Evolutionary conservation across 2,329 filamentous ascomycete species (phyloP).

Genomic region (Cladophialophora bantiana): DNA sequence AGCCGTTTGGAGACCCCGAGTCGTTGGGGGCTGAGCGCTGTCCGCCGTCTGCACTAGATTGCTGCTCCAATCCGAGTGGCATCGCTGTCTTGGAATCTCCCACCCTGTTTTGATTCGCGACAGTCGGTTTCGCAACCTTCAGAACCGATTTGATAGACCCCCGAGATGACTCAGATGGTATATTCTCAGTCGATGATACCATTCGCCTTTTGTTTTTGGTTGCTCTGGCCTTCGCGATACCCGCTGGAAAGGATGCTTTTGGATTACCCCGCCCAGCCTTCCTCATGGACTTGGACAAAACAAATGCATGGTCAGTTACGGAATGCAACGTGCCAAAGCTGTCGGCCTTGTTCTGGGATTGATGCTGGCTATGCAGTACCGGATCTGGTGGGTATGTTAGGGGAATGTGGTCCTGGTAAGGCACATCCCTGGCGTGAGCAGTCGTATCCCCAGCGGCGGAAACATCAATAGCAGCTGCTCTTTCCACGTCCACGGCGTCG

Average conservation of each 20-base stretch:
- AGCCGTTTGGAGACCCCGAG: neutral
- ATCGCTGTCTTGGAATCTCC: slow-evolving; percentile 3
- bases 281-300: neutral
- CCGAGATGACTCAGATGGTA: slow-evolving; percentile 18
- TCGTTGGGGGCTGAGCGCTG: slow-evolving; percentile 8
- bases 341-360: neutral
- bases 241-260: slow-evolving; percentile 10
- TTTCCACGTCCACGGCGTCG: neutral
- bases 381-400: neutral
- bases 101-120: slow-evolving; percentile 6
- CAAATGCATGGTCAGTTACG: neutral
- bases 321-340: neutral
- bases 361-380: neutral
- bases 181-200: slow-evolving; percentile 30
- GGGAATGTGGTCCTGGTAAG: neutral
- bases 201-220: slow-evolving; percentile 40
- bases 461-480: neutral
- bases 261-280: slow-evolving; percentile 40
- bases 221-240: slow-evolving; percentile 22
- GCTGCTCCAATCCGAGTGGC: slow-evolving; percentile 10
- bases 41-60: neutral
- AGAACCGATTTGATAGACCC: slow-evolving; percentile 35
- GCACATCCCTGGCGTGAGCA: neutral
- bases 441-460: neutral
- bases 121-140: slow-evolving; percentile 35